Percentiles rank a stretch among this genome's conserved stretches.
These are phyloP conservation scores for Bruguiera sexangula DNA, from an alignment of 345 rosid genomes.

Conservation along the genomic window DNA sequence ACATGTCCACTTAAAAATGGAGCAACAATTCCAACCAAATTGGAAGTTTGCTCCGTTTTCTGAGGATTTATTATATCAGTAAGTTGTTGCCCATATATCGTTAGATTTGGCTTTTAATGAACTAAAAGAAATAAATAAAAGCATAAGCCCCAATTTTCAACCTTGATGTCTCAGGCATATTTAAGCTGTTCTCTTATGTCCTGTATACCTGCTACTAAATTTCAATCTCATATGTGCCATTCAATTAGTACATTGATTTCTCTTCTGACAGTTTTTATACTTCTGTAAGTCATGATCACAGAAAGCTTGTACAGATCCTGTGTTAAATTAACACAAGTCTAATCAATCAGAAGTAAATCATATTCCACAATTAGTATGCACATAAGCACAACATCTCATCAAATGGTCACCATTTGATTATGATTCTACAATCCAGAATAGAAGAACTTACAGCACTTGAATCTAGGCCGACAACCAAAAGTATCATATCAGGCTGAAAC, in stretches of 20 bases:
- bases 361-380: not conserved
- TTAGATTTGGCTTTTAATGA: too few relatives aligned
- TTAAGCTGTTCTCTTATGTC: not conserved
- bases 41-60: not conserved
- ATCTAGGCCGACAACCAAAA: constrained; percentile 82
- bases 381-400: not conserved
- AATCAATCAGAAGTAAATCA: not conserved
- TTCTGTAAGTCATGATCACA: not conserved
- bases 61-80: not conserved
- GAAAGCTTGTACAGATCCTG: not conserved
- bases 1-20: not conserved
- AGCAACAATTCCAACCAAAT: not conserved
- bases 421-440: constrained; percentile 1
- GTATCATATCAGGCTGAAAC: constrained; percentile 52
- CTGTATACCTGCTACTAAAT: not conserved
- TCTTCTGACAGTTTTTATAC: not conserved
- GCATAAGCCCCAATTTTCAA: not conserved
- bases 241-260: not conserved
- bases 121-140: too few relatives aligned
- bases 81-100: not conserved
- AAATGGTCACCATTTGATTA: not conserved
- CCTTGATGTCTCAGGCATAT: not conserved
- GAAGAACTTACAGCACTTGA: constrained; percentile 80
- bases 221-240: not conserved
- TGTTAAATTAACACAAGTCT: not conserved